phyloP scores from a whole-genome alignment of 2,329 filamentous ascomycete genomes.

The Diaporthe sp. region DNA sequence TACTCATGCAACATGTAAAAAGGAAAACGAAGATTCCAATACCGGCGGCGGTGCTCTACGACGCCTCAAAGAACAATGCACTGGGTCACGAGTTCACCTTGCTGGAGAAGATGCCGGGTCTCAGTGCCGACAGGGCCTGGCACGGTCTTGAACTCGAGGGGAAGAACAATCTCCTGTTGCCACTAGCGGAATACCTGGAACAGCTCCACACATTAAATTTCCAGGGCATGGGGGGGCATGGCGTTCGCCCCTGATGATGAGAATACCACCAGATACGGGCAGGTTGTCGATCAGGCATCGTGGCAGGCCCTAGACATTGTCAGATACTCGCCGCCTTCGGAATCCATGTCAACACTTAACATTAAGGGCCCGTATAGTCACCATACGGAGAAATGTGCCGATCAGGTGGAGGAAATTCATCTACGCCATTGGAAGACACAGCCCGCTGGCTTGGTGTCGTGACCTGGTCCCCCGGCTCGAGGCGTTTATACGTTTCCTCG shows the following conservation, averaged over 20 bases:
- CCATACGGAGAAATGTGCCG: slow-evolving; percentile 43
- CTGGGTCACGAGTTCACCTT: slow-evolving; percentile 48
- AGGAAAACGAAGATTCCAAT: slow-evolving; percentile 48
- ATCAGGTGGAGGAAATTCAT: slow-evolving; percentile 42
- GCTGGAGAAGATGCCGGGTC: slow-evolving; percentile 42
- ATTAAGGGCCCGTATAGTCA: slow-evolving; percentile 40
- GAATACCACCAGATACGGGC: slow-evolving; percentile 38
- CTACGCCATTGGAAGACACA: slow-evolving; percentile 42
- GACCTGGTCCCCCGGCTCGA: slow-evolving; percentile 43
- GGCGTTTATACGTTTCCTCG: slow-evolving; percentile 38
- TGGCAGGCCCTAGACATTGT: slow-evolving; percentile 47
- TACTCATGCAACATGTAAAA: slow-evolving; percentile 46
- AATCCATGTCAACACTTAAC: slow-evolving; percentile 42
- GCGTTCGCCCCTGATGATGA: slow-evolving; percentile 24
- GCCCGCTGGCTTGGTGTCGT: slow-evolving; percentile 40
- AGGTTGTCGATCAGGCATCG: slow-evolving; percentile 48
- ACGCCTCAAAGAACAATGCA: slow-evolving; percentile 42
- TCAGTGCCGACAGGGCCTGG: slow-evolving; percentile 45
- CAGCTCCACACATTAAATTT: slow-evolving; percentile 44
- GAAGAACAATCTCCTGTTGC: slow-evolving; percentile 41
- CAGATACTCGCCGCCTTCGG: slow-evolving; percentile 40
- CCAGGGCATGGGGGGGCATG: slow-evolving; percentile 44
- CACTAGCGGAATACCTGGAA: slow-evolving; percentile 43
- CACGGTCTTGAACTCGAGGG: slow-evolving; percentile 35
- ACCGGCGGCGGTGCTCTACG: slow-evolving; percentile 44